Conservation (phyloP, 2,329 filamentous ascomycete genomes). For the Sclerotinia minor region DNA sequence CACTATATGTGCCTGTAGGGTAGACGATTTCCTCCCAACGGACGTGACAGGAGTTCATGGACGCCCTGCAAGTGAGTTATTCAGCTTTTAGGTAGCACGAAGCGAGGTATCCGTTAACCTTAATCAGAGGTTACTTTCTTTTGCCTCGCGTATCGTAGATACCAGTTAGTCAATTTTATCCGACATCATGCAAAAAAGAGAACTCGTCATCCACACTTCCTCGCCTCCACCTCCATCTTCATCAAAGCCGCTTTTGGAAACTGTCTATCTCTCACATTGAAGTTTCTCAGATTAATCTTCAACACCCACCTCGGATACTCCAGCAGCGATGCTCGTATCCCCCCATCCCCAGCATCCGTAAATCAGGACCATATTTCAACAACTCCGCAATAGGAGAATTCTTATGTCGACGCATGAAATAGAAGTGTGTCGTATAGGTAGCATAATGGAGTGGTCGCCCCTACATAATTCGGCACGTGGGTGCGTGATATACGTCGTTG, state of each 20-base stretch:
- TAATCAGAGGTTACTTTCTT: no score
- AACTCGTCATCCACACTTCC: background rate
- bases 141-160: background rate
- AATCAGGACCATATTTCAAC: conserved; percentile 17
- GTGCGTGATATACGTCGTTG: background rate
- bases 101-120: no score
- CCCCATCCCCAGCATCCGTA: background rate
- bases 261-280: background rate
- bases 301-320: background rate
- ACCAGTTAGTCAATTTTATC: background rate
- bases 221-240: background rate
- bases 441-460: background rate
- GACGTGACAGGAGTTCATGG: background rate
- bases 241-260: background rate
- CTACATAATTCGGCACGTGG: background rate
- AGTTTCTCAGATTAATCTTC: background rate
- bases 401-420: conserved; percentile 4
- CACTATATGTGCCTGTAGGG: no score
- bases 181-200: background rate
- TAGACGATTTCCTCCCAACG: background rate
- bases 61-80: background rate
- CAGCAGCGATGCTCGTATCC: background rate
- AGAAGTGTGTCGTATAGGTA: background rate
- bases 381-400: background rate
- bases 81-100: background rate